Evolutionary conservation across 345 rosid species (phyloP), one percentile per base, ranked within the genome.

Genomic region (Euphorbia peplus): DNA sequence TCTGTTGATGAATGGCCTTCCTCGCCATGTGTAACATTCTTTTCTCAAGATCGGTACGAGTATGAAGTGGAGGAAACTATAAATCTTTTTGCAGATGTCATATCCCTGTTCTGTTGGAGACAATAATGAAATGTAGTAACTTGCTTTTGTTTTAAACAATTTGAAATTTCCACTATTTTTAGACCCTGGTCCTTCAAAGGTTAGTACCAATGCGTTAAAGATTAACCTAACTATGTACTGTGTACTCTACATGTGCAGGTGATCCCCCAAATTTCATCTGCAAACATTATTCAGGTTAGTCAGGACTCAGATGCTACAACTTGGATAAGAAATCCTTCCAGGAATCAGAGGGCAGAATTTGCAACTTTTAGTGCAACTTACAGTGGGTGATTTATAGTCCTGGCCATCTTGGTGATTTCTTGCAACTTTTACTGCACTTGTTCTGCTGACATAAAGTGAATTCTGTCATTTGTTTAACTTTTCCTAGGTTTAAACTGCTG

Each of bases 61-160:
- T n/a, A n/a, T 68, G 77, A 76, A 59, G 66, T 91, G 26, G 93
- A 91, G 72, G 76, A 59, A 50, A 71, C 75, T 58, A 67, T 78
- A 37, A 77, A 85, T 68, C 60, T 86, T 63, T 87, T 91, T 66
- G 82, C 90, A 61, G 82, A 87, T 69, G 71, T 79, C 54, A 80
- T 95, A 48, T 95, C 78, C 97, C 97, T 15, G 87, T 85, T 76
- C 73, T 95, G 67, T 73, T 87, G 64, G 90, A 90, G 68, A 84
- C 96, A 39, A 80, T 88, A 48, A 84, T 95, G 82, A 95, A 91
- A 87, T 97, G 99, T 95, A 83, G 14, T 58, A 39, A 50, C 48
- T 22, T 29, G 11, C 19, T 72, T 70, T 42, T 32, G 50, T 15
- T n/a, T 5, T 21, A 8, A 4, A 32, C 22, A 58, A 58, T 30